Percentiles rank a stretch among this genome's conserved stretches.
These are phyloP conservation scores for Malassezia vespertilionis DNA, from an alignment of 1,284 basidiomycete genomes.

Conservation along the genomic window DNA sequence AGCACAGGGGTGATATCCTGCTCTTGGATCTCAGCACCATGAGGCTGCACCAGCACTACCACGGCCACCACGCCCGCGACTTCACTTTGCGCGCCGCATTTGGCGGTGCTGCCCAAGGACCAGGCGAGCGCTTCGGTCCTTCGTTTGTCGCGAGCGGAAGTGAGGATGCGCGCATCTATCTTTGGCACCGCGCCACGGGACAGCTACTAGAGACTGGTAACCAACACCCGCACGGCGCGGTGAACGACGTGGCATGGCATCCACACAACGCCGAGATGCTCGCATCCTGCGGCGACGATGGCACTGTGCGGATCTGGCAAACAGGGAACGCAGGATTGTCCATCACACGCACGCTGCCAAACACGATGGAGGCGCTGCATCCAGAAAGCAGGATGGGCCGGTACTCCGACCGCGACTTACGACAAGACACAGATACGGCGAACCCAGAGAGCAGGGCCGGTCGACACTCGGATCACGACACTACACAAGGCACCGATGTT, in stretches of 20 bases:
- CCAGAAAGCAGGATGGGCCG: too few species aligned
- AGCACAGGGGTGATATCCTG: constrained; percentile 62
- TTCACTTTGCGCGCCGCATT: constrained; percentile 84
- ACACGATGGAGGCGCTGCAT: too few species aligned
- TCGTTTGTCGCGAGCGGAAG: constrained; percentile 68
- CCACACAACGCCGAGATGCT: constrained; percentile 71
- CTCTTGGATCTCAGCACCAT: constrained; percentile 65
- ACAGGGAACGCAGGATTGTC: too few species aligned
- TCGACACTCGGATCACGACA: too few species aligned
- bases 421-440: too few species aligned
- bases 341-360: too few species aligned
- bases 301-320: constrained; percentile 35
- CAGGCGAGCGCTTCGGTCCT: constrained; percentile 44
- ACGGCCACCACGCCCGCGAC: constrained; percentile 44
- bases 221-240: constrained; percentile 74
- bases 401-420: too few species aligned
- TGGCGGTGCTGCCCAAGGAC: constrained; percentile 78
- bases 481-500: too few species aligned
- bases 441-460: too few species aligned
- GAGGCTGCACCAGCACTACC: constrained; percentile 53
- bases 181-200: constrained; percentile 84
- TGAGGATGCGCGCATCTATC: constrained; percentile 69
- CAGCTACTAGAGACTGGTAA: constrained; percentile 67
- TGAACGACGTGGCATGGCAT: constrained; percentile 96
- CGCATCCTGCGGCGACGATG: constrained; percentile 53